Base-by-base conservation (phyloP, 257 asterid genomes). In the Lithospermum erythrorhizon region DNA sequence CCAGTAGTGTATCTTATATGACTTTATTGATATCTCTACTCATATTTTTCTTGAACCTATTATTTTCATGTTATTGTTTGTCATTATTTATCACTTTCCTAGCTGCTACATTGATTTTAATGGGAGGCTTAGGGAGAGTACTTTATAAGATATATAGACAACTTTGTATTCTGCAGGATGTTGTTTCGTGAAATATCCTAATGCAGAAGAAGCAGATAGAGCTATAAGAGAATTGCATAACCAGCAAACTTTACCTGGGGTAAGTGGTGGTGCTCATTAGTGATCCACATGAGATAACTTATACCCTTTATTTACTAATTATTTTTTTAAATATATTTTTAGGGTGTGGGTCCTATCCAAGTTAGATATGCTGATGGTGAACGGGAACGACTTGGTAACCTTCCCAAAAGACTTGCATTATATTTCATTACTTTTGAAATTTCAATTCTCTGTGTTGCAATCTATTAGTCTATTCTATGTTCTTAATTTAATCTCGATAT, bases 331-430 rank as follows among this genome's bases (percentile, higher is more conserved):
- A 3, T 15, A 55, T 55, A 16, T 73, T 68, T 66, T 55, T 83
- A 90, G 97, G 98, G 94, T 66, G 68, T 70, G 60, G 95, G 93
- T 73, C 98, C 98, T 56, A 78, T 90, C 71, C 98, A 90, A 82
- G 98, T 90, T 71, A 81, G 98, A 82, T 90, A 87, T 78, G 98
- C 98, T 0, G 98, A 90, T 74, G 96, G 98, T 67, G 98, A 90
- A 81, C 87, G 98, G 52, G 96, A 87, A 78, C 94, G 98, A 48
- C 90, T 90, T 74, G 98, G 98, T 90, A 84, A 62, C 56, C 67
- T 57, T 20, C 47, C 13, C n/a, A 21, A 27, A 20, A 53, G 47
- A 6, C 47, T 35, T 35, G 47, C 47, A 35, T 35, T 35, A 35
- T 35, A 8, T 35, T 30, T 11, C 48, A 22, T 47, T 54, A 7